Conservation (phyloP, 805 yeast genomes). For the Metschnikowia reukaufii region DNA sequence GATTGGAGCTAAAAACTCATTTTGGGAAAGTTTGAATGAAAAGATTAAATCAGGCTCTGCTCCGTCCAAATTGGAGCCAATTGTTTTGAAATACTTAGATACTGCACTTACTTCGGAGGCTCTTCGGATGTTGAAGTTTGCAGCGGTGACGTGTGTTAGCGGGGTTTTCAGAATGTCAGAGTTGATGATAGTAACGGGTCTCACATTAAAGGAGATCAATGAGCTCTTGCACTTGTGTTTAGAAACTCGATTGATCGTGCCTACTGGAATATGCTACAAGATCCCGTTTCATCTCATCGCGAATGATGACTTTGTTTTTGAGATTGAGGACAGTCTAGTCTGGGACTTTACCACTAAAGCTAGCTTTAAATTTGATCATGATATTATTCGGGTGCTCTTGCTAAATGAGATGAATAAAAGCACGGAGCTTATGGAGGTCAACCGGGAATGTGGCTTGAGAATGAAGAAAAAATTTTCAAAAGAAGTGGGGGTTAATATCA, state of each 20-base stretch:
- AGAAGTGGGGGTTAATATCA: slow-evolving; percentile 18
- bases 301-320: slow-evolving; percentile 27
- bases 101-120: slow-evolving; percentile 22
- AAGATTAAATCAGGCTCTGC: not conserved
- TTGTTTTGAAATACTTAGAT: slow-evolving; percentile 23
- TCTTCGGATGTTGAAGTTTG: slow-evolving; percentile 33
- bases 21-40: slow-evolving; percentile 6
- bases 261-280: slow-evolving; percentile 45
- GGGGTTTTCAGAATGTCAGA: slow-evolving; percentile 38
- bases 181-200: slow-evolving; percentile 37
- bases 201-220: slow-evolving; percentile 32
- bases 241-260: slow-evolving; percentile 33
- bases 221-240: slow-evolving; percentile 34
- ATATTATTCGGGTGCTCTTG: slow-evolving; percentile 34
- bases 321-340: slow-evolving; percentile 29
- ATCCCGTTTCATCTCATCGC: slow-evolving; percentile 44
- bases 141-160: slow-evolving; percentile 42
- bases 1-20: not conserved
- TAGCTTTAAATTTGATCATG: slow-evolving; percentile 43
- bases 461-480: slow-evolving; percentile 25
- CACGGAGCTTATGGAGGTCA: slow-evolving; percentile 31
- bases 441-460: slow-evolving; percentile 45
- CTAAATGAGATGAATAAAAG: slow-evolving; percentile 24
- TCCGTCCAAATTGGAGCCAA: slow-evolving; percentile 1
- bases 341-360: slow-evolving; percentile 37